Evolutionary conservation across 371 early-diverging fungal genomes (phyloP).

Genomic region (Caulochytrium protostelioides): DNA sequence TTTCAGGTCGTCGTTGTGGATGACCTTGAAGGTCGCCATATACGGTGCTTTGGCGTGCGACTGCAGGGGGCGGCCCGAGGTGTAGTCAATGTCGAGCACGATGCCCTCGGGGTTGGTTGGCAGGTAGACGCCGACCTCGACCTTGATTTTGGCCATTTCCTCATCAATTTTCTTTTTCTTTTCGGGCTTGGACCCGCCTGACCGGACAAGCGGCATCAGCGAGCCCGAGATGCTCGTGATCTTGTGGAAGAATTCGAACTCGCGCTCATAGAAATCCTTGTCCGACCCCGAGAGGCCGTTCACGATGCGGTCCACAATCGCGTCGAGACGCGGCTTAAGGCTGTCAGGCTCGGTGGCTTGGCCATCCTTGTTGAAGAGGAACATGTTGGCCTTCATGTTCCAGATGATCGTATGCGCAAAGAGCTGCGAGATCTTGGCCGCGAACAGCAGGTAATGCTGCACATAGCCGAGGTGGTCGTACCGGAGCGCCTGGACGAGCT

Average conservation of each 20-base stretch:
- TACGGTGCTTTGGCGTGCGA: slow-evolving; percentile 98
- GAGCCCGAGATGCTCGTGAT: slow-evolving; percentile 93
- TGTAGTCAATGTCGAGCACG: slow-evolving; percentile 85
- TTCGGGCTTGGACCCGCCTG: slow-evolving; percentile 60
- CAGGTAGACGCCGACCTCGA: slow-evolving; percentile 91
- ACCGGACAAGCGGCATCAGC: slow-evolving; percentile 77
- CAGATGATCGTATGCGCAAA: slow-evolving; percentile 99
- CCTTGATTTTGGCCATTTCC: slow-evolving; percentile 78
- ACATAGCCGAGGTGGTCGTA: slow-evolving; percentile 70
- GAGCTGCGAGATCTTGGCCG: slow-evolving; percentile 73
- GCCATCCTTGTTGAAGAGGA: slow-evolving; percentile 50
- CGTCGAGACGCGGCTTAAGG: slow-evolving; percentile 70
- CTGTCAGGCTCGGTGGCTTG: slow-evolving; percentile 21
- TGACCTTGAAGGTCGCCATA: slow-evolving; percentile 95
- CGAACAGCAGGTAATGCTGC: slow-evolving; percentile 73
- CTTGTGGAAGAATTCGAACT: slow-evolving; percentile 82
- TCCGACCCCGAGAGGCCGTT: slow-evolving; percentile 56
- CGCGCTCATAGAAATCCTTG: slow-evolving; percentile 73
- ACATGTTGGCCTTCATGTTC: slow-evolving; percentile 99
- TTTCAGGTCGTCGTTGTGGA: slow-evolving; percentile 27
- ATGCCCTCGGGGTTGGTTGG: slow-evolving; percentile 93
- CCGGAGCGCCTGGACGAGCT: slow-evolving; percentile 93
- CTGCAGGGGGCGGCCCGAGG: slow-evolving; percentile 88
- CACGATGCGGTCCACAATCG: slow-evolving; percentile 58
- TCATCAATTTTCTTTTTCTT: slow-evolving; percentile 94